Evolutionary conservation across 2,329 filamentous ascomycete species (phyloP), one percentile per base, ranked within the genome.

Genomic region (Phaeosphaeriaceae sp.): DNA sequence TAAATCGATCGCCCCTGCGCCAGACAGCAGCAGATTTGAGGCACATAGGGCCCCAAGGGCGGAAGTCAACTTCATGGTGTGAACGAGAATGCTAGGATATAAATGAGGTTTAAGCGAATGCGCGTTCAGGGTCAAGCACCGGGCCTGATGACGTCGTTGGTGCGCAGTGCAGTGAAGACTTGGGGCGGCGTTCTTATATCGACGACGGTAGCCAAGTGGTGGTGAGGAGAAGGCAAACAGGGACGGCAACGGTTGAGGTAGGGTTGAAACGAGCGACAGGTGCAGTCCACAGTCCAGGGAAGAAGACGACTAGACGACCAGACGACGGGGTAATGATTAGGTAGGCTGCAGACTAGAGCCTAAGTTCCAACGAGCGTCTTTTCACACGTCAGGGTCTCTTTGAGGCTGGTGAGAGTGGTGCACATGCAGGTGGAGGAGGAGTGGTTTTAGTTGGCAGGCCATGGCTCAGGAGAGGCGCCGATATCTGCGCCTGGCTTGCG

Each of bases 51-150:
- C 70, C 47, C 61, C 59, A 42, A 70, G 54, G 40, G 63, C 59
- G 16, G 66, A 62, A 30, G 56, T 47, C 51, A 73, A 60, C 65
- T 70, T 74, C 72, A 74, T 74, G 49, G 46, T 64, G 55, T 44
- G 36, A 36, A 42, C 57, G 42, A 44, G 35, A 39, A 50, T 38
- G 44, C 52, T 54, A 48, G 45, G 37, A n/a, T 47, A 40, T 33
- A 43, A 42, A 34, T 21, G 34, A 26, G 20, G 41, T 29, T n/a
- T 43, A 40, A 42, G 45, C 39, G 40, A 40, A 51, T 46, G 36
- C 47, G 61, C 48, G 23, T 7, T 57, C 59, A 48, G 51, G 53
- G 48, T 53, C 62, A 64, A 65, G 59, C 52, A 54, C 63, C 58
- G 54, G 61, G 61, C 56, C 54, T 56, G 59, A 52, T 38, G 51